These are phyloP conservation scores for Aureobasidium sp. DNA, from an alignment of 2,329 filamentous ascomycete species.

Conservation along the genomic window DNA sequence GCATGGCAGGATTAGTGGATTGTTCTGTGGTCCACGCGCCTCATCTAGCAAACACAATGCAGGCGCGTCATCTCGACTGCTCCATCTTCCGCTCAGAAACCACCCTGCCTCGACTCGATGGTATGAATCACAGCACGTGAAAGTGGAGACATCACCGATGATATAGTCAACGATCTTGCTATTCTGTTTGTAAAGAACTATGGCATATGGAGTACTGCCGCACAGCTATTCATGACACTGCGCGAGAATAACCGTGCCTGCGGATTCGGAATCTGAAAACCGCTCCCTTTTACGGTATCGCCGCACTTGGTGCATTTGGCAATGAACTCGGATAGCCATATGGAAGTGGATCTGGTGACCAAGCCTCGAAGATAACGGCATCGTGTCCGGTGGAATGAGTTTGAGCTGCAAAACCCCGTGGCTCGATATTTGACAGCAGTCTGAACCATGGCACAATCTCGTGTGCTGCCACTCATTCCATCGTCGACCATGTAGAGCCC, in stretches of 20 bases:
- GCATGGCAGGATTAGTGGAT: too few relatives aligned
- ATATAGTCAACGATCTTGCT: background rate
- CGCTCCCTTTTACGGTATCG: constrained; percentile 1
- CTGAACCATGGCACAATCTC: constrained; percentile 3
- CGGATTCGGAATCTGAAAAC: background rate
- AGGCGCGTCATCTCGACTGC: too few relatives aligned
- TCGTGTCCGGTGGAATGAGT: constrained; percentile 1
- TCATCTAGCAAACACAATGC: too few relatives aligned
- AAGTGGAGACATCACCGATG: background rate
- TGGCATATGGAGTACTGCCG: background rate
- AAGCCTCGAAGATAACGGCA: background rate
- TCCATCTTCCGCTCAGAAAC: background rate
- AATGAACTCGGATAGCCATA: background rate
- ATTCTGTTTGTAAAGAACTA: background rate
- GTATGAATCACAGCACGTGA: background rate
- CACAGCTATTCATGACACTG: background rate
- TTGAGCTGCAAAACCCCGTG: background rate
- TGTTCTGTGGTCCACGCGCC: too few relatives aligned
- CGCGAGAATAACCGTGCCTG: background rate
- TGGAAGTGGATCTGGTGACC: background rate
- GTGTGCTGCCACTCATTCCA: background rate
- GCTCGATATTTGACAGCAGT: background rate
- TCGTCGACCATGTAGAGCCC: constrained; percentile 4
- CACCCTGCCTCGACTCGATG: background rate
- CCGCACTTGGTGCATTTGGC: background rate